Conservation (phyloP, 140 eudicot species). For the Oenanthe javanica region DNA sequence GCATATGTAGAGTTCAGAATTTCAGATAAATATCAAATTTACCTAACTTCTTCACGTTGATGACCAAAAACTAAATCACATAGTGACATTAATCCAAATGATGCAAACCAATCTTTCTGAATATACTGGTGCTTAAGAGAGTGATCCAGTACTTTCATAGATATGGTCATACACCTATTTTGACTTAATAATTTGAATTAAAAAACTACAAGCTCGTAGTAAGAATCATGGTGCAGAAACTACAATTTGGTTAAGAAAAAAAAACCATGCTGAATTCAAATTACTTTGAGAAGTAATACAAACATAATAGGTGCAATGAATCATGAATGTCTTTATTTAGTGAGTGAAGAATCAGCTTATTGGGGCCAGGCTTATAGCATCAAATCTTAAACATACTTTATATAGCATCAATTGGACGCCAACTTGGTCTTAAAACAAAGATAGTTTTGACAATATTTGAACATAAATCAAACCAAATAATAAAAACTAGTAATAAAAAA, state of each 20-base stretch:
- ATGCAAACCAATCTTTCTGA: neutral
- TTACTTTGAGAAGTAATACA: neutral
- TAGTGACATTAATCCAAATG: neutral
- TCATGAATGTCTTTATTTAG: neutral
- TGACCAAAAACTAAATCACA: neutral
- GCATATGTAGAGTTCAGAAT: neutral
- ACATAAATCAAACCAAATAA: no score
- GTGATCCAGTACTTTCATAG: neutral
- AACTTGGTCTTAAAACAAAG: neutral
- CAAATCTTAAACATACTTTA: neutral
- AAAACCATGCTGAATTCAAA: no score
- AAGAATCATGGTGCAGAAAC: neutral
- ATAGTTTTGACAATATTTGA: neutral
- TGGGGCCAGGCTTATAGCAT: neutral
- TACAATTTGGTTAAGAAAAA: neutral
- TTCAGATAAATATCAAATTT: neutral
- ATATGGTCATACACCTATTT: neutral
- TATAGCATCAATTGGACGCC: neutral
- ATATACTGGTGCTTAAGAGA: neutral
- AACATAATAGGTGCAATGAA: neutral
- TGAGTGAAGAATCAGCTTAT: neutral
- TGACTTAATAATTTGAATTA: neutral
- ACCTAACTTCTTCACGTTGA: neutral
- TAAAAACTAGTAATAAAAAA: no score
- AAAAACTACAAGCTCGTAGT: neutral